These are phyloP conservation scores for Fibroporia radiculosa DNA, from an alignment of 768 basidiomycete species.

Conservation along the genomic window DNA sequence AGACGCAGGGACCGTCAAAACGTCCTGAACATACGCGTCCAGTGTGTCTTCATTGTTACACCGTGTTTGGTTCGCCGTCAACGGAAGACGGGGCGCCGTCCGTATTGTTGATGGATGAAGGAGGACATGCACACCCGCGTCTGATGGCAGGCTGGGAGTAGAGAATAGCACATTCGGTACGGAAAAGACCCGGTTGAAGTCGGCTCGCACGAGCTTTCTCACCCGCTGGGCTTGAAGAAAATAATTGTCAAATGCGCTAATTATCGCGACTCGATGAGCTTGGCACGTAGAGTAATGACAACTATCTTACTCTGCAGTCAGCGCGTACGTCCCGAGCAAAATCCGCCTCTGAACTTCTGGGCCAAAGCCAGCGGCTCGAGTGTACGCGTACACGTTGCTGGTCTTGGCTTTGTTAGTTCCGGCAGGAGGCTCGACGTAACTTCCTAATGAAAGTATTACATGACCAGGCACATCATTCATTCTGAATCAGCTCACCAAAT, in stretches of 20 bases:
- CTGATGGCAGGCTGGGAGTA: background rate
- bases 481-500: constrained; percentile 45
- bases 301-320: constrained; percentile 76
- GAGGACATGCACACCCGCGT: constrained; percentile 61
- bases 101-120: constrained; percentile 83
- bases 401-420: constrained; percentile 40
- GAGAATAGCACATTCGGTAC: constrained; percentile 35
- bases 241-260: constrained; percentile 97
- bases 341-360: constrained; percentile 81
- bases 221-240: constrained; percentile 89
- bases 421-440: constrained; percentile 37
- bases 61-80: background rate
- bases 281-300: constrained; percentile 37
- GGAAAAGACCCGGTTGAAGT: constrained; percentile 67
- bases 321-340: constrained; percentile 82
- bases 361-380: constrained; percentile 71
- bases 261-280: constrained; percentile 23
- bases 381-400: constrained; percentile 52
- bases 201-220: constrained; percentile 58
- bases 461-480: background rate
- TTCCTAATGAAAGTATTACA: constrained; percentile 29
- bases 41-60: constrained; percentile 18
- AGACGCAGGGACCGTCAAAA: constrained; percentile 87
- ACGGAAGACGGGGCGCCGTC: constrained; percentile 61
- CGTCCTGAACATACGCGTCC: constrained; percentile 79